A percentile compares a stretch with the other conserved stretches of the same genome.
These are phyloP conservation scores for Clathrospora elynae DNA, from an alignment of 2,329 filamentous ascomycete genomes.

Conservation along the genomic window DNA sequence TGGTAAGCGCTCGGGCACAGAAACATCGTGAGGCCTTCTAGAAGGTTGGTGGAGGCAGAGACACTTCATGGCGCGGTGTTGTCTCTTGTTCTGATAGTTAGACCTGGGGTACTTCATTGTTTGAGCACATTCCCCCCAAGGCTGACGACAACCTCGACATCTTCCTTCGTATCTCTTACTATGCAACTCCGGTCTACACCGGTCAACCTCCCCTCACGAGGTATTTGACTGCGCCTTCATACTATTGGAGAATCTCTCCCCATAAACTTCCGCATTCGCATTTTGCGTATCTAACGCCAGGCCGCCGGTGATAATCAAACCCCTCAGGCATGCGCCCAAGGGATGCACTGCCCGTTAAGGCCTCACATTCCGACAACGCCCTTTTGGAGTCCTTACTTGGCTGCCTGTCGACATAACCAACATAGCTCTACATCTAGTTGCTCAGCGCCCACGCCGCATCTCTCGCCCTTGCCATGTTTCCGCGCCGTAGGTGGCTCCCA, in stretches of 20 bases:
- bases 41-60: constrained; percentile 13
- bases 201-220: constrained; percentile 1
- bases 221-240: background rate
- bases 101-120: too few species aligned
- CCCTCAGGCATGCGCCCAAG: background rate
- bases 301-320: constrained; percentile 11
- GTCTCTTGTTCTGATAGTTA: background rate
- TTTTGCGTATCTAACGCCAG: constrained; percentile 5
- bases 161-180: background rate
- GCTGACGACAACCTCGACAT: background rate
- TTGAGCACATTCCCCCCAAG: background rate
- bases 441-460: constrained; percentile 5
- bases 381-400: constrained; percentile 1
- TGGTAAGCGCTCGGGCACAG: constrained; percentile 2
- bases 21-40: constrained; percentile 2
- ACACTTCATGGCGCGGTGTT: background rate
- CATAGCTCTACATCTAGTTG: constrained; percentile 4
- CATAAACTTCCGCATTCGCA: constrained; percentile 2
- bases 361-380: constrained; percentile 8
- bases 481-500: constrained; percentile 8
- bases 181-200: constrained; percentile 5
- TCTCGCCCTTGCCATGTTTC: constrained; percentile 1
- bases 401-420: background rate
- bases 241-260: too few species aligned
- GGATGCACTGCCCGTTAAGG: constrained; percentile 17